Conservation (phyloP, 176 grass and related monocot genomes). For the Musa troglodytarum region DNA sequence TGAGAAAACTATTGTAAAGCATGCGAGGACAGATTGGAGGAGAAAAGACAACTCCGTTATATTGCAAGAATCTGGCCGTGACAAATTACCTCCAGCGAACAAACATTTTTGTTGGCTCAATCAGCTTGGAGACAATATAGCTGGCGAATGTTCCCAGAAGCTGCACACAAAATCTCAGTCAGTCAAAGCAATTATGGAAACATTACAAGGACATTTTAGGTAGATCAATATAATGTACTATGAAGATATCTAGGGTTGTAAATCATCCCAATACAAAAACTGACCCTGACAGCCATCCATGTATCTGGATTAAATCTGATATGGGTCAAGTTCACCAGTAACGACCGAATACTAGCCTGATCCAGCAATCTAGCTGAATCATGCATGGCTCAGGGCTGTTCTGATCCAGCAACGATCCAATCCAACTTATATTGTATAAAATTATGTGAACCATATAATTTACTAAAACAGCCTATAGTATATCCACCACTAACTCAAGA, state of each 20-base stretch:
- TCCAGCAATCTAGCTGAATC: no score
- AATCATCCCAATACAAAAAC: no score
- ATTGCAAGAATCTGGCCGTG: conserved; percentile 10
- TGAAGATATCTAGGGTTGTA: no score
- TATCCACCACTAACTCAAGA: not conserved
- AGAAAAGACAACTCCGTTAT: conserved; percentile 35
- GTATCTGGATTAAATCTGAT: no score
- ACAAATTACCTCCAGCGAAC: not conserved
- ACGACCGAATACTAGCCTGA: no score
- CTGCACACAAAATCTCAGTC: conserved; percentile 31
- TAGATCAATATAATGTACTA: not conserved
- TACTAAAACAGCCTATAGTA: not conserved
- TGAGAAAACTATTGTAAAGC: not conserved
- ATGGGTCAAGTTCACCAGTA: no score
- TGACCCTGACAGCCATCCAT: no score
- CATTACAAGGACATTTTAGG: not conserved
- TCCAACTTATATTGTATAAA: not conserved
- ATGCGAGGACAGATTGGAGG: conserved; percentile 1
- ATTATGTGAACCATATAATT: not conserved
- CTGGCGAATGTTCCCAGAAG: conserved; percentile 89
- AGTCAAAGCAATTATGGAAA: not conserved
- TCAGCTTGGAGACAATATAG: conserved; percentile 92
- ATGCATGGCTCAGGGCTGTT: no score
- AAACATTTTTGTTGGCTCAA: conserved; percentile 20
- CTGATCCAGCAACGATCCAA: not conserved